Percentiles rank a stretch among this genome's conserved stretches.
These are phyloP conservation scores for Fusarium drepaniforme DNA, from an alignment of 2,329 filamentous ascomycete species.

Conservation along the genomic window DNA sequence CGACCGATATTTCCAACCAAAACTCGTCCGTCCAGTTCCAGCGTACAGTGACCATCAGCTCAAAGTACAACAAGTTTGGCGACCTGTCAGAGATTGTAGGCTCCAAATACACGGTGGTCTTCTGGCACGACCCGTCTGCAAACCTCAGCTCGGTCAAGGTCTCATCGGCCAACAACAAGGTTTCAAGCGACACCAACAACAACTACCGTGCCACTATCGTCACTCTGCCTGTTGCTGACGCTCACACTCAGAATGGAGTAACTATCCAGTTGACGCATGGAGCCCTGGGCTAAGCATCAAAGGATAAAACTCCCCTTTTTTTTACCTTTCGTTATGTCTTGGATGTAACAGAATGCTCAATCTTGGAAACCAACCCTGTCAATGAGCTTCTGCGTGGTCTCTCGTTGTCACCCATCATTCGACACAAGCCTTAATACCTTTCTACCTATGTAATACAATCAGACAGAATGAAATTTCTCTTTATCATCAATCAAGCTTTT, in stretches of 20 bases:
- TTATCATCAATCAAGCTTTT: background rate
- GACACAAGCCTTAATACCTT: background rate
- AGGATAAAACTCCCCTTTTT: background rate
- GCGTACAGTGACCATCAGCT: conserved; percentile 16
- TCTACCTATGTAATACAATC: background rate
- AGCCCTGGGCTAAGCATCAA: background rate
- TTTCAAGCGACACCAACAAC: conserved; percentile 7
- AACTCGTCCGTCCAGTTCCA: background rate
- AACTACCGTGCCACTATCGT: conserved; percentile 22
- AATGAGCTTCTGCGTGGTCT: background rate
- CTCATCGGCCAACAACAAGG: conserved; percentile 1
- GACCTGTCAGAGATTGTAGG: conserved; percentile 22
- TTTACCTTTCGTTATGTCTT: background rate
- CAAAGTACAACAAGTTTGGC: conserved; percentile 22
- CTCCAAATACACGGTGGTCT: conserved; percentile 29
- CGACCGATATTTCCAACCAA: background rate
- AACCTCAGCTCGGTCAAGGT: conserved; percentile 14
- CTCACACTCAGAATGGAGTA: conserved; percentile 21
- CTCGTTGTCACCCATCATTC: background rate
- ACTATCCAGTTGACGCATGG: conserved; percentile 7
- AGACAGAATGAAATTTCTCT: background rate
- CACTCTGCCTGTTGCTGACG: conserved; percentile 21
- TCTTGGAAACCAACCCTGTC: background rate
- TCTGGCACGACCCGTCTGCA: conserved; percentile 29
- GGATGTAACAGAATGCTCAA: background rate